These are phyloP conservation scores for Stephanodiscus minutulus DNA, from an alignment of 108 stramenopile genomes.

Conservation along the genomic window DNA sequence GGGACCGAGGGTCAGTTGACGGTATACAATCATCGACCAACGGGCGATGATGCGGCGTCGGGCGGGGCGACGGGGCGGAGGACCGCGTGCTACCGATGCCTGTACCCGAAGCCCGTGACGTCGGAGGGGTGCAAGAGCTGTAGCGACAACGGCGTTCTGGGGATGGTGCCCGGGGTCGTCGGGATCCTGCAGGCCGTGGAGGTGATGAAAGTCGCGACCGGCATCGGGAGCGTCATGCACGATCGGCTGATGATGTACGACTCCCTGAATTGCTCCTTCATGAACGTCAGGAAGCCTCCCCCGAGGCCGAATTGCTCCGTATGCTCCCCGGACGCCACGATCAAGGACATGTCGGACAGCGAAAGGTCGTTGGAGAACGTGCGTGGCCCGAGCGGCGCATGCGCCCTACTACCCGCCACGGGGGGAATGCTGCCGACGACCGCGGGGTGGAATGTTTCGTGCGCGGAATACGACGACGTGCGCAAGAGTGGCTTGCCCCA, in stretches of 20 bases:
- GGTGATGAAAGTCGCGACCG: slow-evolving; percentile 87
- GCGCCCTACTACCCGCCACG: slow-evolving; percentile 8
- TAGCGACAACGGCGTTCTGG: slow-evolving; percentile 85
- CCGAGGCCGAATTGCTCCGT: slow-evolving; percentile 59
- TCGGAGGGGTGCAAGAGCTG: slow-evolving; percentile 77
- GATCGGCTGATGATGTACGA: slow-evolving; percentile 85
- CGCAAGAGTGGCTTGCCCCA: slow-evolving; percentile 48
- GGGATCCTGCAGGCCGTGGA: slow-evolving; percentile 94
- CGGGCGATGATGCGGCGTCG: not conserved
- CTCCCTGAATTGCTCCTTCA: slow-evolving; percentile 70
- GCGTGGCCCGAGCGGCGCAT: slow-evolving; percentile 63
- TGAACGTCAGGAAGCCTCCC: slow-evolving; percentile 77
- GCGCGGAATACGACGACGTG: slow-evolving; percentile 53
- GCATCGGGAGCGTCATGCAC: slow-evolving; percentile 65
- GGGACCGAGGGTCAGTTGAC: slow-evolving; percentile 88
- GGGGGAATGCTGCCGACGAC: slow-evolving; percentile 9
- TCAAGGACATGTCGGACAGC: slow-evolving; percentile 72
- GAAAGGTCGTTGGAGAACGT: slow-evolving; percentile 48
- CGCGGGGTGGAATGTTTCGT: slow-evolving; percentile 46
- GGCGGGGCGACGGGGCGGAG: not conserved
- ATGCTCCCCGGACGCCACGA: slow-evolving; percentile 68
- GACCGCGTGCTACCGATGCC: slow-evolving; percentile 82
- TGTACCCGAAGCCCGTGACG: slow-evolving; percentile 77
- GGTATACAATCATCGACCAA: slow-evolving; percentile 69
- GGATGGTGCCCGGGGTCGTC: slow-evolving; percentile 90